Evolutionary conservation across 2,329 filamentous ascomycete species (phyloP), one percentile per base, ranked within the genome.

Genomic region (Penicillium frequentans): DNA sequence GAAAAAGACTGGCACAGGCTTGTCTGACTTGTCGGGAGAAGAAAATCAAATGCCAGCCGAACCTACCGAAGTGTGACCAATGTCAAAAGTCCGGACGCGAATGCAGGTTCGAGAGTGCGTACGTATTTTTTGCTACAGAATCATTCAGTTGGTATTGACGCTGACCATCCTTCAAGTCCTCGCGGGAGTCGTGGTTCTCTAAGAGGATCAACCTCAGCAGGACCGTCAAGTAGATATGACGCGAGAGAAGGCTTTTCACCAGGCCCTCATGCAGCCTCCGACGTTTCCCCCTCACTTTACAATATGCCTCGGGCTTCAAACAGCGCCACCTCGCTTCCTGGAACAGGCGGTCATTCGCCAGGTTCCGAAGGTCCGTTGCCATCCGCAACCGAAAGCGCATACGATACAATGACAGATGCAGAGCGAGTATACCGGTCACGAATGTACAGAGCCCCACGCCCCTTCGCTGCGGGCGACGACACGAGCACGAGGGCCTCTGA

Each of bases 11-110:
- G 55, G 92, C 93, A 24, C 92, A 96, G 72, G 91, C 91, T n/a
- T 97, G 93, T 70, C 83, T 96, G 57, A 95, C 91, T 13, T 97
- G 93, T 73, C 86, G 93, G 50, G 92, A 96, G 77, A 97, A 96
- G 85, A 97, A 96, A 81, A 96, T 97, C 78, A 96, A 96, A 75
- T 97, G 93, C 70, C 91, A 96, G 63, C 93, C 92, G 1, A 91
- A 93, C 66, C 89, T 86, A 63, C 90, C 90, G 39, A 91, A 91
- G 65, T 97, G 93, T 67, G 85, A 93, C 53, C 92, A 96, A 75
- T 97, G 93, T 73, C 89, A 95, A 71, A 96, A 96, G 77, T 93
- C 93, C 70, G 91, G 92, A 55, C 84, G 91, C 48, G 81, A 89
- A 19, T 96, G 93, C 83, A 88, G 88, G 75, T 92, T 91, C 70